phyloP scores from a whole-genome alignment of 1,284 basidiomycete species.

The Cutaneotrichosporon sp. region DNA sequence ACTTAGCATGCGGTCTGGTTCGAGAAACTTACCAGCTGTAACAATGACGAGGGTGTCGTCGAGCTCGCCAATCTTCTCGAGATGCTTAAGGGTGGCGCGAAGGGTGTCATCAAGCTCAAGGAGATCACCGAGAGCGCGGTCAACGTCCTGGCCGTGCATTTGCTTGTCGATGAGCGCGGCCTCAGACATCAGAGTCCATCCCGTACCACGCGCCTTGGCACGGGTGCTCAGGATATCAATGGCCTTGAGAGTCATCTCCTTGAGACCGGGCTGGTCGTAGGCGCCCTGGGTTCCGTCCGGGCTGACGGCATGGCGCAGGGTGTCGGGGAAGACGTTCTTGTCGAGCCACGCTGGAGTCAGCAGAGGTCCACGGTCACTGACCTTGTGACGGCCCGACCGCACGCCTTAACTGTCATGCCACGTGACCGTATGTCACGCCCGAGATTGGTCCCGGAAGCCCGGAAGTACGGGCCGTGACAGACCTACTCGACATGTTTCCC shows the following conservation, averaged over 20 bases:
- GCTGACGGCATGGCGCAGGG: conserved; percentile 33
- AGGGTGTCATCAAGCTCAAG: conserved; percentile 51
- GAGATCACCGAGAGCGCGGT: conserved; percentile 50
- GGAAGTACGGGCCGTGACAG: no score
- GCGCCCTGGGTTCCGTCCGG: conserved; percentile 36
- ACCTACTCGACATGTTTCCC: conserved; percentile 48
- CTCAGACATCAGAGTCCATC: conserved; percentile 50
- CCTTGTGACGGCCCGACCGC: no score
- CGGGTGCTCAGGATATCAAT: conserved; percentile 48
- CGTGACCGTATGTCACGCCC: no score
- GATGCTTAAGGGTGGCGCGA: conserved; percentile 43
- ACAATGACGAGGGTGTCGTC: conserved; percentile 50
- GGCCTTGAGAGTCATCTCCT: conserved; percentile 51
- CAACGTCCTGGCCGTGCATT: conserved; percentile 48
- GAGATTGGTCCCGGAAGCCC: no score
- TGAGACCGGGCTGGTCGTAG: conserved; percentile 48
- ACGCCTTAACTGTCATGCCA: no score
- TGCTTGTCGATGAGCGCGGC: conserved; percentile 50
- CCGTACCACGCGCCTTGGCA: conserved; percentile 41
- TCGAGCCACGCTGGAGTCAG: conserved; percentile 50
- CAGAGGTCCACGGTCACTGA: no score
- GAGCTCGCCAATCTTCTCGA: conserved; percentile 47
- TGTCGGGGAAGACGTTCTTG: conserved; percentile 45
- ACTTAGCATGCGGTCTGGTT: no score
- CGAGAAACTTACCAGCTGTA: no score